Evolutionary conservation across 1,284 basidiomycete genomes (phyloP).

Genomic region (Xerocomus subilludens): DNA sequence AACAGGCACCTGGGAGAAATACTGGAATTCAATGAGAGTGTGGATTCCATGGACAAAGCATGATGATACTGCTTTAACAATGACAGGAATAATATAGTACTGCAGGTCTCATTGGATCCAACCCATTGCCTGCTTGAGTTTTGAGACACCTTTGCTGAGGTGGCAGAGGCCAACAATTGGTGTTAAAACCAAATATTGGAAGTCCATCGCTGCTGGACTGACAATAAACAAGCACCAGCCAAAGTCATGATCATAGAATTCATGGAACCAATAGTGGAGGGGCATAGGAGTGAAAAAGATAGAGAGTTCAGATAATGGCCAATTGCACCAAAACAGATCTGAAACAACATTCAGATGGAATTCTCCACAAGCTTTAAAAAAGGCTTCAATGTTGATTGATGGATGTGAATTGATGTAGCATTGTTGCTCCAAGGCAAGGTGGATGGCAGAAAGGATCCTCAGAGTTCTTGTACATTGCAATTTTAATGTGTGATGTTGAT

Average conservation of each 20-base stretch:
- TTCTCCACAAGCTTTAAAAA: background rate
- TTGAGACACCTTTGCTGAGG: slow-evolving; percentile 20
- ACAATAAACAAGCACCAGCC: slow-evolving; percentile 21
- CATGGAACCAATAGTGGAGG: slow-evolving; percentile 11
- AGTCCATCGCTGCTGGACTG: slow-evolving; percentile 7
- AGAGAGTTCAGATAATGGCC: background rate
- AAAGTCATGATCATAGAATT: slow-evolving; percentile 25
- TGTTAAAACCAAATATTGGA: slow-evolving; percentile 12
- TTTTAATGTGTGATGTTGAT: slow-evolving; percentile 18
- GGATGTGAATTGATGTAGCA: slow-evolving; percentile 5
- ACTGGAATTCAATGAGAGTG: background rate
- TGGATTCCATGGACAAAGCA: background rate
- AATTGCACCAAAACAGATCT: background rate
- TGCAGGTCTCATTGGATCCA: background rate
- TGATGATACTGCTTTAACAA: background rate
- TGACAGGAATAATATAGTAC: background rate
- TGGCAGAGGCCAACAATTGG: slow-evolving; percentile 10
- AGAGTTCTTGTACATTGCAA: slow-evolving; percentile 20
- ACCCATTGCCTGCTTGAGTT: slow-evolving; percentile 11
- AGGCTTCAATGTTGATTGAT: background rate
- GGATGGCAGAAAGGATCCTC: slow-evolving; percentile 9
- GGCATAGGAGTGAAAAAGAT: slow-evolving; percentile 17
- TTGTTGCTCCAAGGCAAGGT: background rate
- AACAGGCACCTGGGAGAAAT: background rate
- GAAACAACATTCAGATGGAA: slow-evolving; percentile 20